Conservation (phyloP, 805 yeast genomes). For the Allodekkera sacchari region DNA sequence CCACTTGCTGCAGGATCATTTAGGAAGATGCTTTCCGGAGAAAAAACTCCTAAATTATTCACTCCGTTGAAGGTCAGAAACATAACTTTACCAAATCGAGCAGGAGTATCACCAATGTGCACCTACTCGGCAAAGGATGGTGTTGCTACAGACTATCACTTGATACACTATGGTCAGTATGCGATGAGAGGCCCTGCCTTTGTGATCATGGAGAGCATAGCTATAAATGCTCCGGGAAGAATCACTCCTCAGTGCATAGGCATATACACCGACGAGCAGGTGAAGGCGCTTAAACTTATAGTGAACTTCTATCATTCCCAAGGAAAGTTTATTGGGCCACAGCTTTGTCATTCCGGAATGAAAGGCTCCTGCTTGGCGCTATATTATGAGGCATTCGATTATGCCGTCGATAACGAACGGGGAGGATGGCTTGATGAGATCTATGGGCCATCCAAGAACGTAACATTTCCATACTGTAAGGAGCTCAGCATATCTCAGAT, state of each 20-base stretch:
- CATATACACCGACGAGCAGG: slow-evolving; percentile 42
- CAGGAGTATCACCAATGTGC: slow-evolving; percentile 53
- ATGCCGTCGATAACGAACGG: slow-evolving; percentile 22
- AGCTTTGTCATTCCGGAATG: slow-evolving; percentile 50
- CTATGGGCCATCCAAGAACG: slow-evolving; percentile 34
- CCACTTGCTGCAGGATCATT: slow-evolving; percentile 26
- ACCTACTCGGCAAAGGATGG: slow-evolving; percentile 38
- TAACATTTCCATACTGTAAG: slow-evolving; percentile 6
- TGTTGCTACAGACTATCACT: slow-evolving; percentile 37
- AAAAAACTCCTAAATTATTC: slow-evolving; percentile 31
- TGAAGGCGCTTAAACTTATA: slow-evolving; percentile 28
- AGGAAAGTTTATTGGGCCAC: slow-evolving; percentile 40
- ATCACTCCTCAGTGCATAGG: slow-evolving; percentile 29
- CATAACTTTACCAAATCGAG: slow-evolving; percentile 37
- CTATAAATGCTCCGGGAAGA: slow-evolving; percentile 13
- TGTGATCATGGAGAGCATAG: slow-evolving; percentile 35
- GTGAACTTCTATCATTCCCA: slow-evolving; percentile 40
- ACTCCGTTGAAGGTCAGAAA: slow-evolving; percentile 33
- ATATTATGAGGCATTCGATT: slow-evolving; percentile 17
- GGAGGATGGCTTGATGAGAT: slow-evolving; percentile 38
- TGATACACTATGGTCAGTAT: slow-evolving; percentile 39
- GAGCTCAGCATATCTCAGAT: slow-evolving; percentile 1
- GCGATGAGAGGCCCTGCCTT: slow-evolving; percentile 43
- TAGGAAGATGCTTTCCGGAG: slow-evolving; percentile 7
- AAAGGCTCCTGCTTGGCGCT: slow-evolving; percentile 23